phyloP scores from a whole-genome alignment of 768 basidiomycete species.

The Tulasnella sp. region DNA sequence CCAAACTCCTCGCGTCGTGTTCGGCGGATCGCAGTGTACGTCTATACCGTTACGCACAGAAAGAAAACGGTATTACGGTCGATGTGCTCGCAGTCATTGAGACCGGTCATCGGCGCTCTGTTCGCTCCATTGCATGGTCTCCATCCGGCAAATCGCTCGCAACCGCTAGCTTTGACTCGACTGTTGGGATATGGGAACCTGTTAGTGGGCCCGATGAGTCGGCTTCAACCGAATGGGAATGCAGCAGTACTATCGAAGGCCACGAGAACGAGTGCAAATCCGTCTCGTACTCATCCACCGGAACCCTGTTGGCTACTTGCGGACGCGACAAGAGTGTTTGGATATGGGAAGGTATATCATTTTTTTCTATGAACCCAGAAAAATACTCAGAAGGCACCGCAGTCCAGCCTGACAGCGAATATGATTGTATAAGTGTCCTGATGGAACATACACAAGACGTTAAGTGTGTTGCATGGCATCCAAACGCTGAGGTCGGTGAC shows the following conservation, averaged over 20 bases:
- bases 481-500: slow-evolving; percentile 75
- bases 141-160: slow-evolving; percentile 83
- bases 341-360: slow-evolving; percentile 86
- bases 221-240: slow-evolving; percentile 66
- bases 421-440: slow-evolving; percentile 89
- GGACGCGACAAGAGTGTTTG: slow-evolving; percentile 97
- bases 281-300: slow-evolving; percentile 75
- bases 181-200: slow-evolving; percentile 88
- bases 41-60: slow-evolving; percentile 61
- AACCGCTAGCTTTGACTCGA: slow-evolving; percentile 90
- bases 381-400: slow-evolving; percentile 12
- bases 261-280: slow-evolving; percentile 96
- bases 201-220: slow-evolving; percentile 49
- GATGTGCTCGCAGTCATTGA: slow-evolving; percentile 63
- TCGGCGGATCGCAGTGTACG: slow-evolving; percentile 91
- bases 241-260: slow-evolving; percentile 79
- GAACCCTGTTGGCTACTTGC: slow-evolving; percentile 83
- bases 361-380: background rate
- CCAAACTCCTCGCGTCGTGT: slow-evolving; percentile 83
- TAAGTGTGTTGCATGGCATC: slow-evolving; percentile 93
- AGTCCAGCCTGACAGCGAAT: slow-evolving; percentile 90
- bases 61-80: slow-evolving; percentile 32
- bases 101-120: slow-evolving; percentile 84
- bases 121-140: slow-evolving; percentile 82
- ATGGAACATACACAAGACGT: slow-evolving; percentile 98